Conservation (phyloP, 2,329 filamentous ascomycete genomes). For the Colletotrichum musicola region DNA sequence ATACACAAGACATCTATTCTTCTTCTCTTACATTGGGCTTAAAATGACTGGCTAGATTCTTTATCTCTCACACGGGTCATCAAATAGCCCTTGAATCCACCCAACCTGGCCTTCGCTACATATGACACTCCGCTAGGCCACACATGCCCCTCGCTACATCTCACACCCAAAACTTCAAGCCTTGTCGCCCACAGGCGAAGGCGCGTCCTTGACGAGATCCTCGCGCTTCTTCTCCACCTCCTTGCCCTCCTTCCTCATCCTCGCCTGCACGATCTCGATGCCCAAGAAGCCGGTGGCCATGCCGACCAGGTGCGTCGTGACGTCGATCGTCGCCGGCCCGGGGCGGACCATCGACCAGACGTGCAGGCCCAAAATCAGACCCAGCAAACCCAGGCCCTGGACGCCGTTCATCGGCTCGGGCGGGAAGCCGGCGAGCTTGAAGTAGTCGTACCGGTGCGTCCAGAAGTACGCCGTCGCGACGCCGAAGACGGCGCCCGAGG, state of each 20-base stretch:
- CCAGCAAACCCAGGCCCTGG: slow-evolving; percentile 66
- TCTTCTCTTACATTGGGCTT: too few species aligned
- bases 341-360: slow-evolving; percentile 60
- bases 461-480: slow-evolving; percentile 73
- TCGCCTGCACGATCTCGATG: slow-evolving; percentile 47
- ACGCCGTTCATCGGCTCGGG: slow-evolving; percentile 65
- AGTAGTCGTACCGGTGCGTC: slow-evolving; percentile 67
- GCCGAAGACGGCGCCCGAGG: slow-evolving; percentile 74
- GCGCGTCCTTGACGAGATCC: slow-evolving; percentile 27
- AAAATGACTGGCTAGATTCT: too few species aligned
- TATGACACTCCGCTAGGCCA: too few species aligned
- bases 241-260: slow-evolving; percentile 32
- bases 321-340: slow-evolving; percentile 58
- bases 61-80: too few species aligned
- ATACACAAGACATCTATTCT: too few species aligned
- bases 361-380: slow-evolving; percentile 63
- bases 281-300: slow-evolving; percentile 61
- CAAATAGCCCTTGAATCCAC: too few species aligned
- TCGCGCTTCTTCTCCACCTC: slow-evolving; percentile 12
- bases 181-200: slow-evolving; percentile 1
- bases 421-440: slow-evolving; percentile 69
- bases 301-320: slow-evolving; percentile 66
- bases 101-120: too few species aligned
- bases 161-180: not conserved
- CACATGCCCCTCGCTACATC: not conserved